Evolutionary conservation across 192 early-diverging fungal genomes (phyloP).

Genomic region (Tieghemiomyces parasiticus): DNA sequence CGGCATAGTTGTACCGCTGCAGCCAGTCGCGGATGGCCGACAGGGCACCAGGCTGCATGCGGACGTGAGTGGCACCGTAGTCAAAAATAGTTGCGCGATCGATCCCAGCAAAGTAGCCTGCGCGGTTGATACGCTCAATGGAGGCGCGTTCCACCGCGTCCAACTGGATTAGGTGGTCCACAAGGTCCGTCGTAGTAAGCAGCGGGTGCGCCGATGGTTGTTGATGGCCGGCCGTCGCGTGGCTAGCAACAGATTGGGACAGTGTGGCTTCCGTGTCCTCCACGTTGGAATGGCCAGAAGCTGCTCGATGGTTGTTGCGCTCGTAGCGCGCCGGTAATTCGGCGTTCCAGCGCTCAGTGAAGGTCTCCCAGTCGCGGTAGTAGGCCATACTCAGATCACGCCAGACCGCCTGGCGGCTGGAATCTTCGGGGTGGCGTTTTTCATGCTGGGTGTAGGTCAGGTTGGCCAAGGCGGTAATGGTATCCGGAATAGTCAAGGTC

Average conservation of each 20-base stretch:
- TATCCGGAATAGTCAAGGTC: constrained; percentile 22
- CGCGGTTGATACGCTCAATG: constrained; percentile 13
- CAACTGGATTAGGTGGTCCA: constrained; percentile 17
- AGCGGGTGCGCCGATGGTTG: background rate
- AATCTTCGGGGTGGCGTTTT: background rate
- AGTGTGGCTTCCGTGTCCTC: background rate
- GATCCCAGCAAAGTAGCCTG: constrained; percentile 15
- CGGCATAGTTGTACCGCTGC: background rate
- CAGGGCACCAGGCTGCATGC: constrained; percentile 16
- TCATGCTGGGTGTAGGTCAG: constrained; percentile 14
- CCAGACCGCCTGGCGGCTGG: constrained; percentile 10
- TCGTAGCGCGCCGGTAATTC: background rate
- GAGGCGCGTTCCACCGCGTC: constrained; percentile 20
- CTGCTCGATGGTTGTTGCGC: too few species aligned
- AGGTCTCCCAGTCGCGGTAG: constrained; percentile 13
- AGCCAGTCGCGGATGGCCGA: constrained; percentile 15
- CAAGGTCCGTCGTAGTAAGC: constrained; percentile 5
- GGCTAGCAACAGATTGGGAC: background rate
- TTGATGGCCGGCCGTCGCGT: background rate
- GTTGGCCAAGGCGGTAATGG: constrained; percentile 15
- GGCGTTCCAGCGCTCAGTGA: constrained; percentile 13
- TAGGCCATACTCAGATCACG: constrained; percentile 16
- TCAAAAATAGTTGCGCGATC: constrained; percentile 12
- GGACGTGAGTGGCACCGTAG: constrained; percentile 11
- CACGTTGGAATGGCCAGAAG: too few species aligned